Percentiles rank a stretch among this genome's conserved stretches.
phyloP scores from a whole-genome alignment of 805 yeast species.

The Candida wancherniae region DNA sequence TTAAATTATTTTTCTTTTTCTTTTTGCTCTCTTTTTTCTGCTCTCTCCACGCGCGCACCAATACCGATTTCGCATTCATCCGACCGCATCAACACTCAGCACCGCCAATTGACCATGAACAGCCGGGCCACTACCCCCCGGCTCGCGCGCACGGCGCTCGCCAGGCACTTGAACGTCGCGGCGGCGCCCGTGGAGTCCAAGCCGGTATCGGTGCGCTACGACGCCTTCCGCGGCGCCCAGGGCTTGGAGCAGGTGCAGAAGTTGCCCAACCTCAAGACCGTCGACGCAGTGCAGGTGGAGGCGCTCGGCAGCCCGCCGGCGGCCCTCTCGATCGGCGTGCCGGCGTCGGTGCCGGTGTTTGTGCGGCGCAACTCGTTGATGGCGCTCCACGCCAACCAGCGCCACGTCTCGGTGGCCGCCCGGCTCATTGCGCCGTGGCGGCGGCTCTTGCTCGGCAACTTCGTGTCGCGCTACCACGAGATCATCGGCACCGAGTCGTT shows the following conservation, averaged over 20 bases:
- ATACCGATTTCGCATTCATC: too few species aligned
- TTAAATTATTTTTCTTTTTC: too few species aligned
- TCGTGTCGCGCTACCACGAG: conserved; percentile 42
- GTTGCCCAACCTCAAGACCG: conserved; percentile 14
- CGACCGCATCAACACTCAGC: too few species aligned
- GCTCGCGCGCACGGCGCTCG: not conserved
- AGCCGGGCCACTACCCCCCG: conserved; percentile 14
- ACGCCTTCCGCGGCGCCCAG: conserved; percentile 6
- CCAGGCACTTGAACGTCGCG: not conserved
- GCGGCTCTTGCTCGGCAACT: conserved; percentile 41
- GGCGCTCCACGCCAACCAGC: conserved; percentile 37
- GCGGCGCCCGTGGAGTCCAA: conserved; percentile 7
- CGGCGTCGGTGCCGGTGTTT: conserved; percentile 55
- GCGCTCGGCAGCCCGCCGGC: conserved; percentile 48
- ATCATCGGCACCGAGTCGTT: conserved; percentile 46
- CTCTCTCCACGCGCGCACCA: too few species aligned
- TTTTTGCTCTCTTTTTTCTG: too few species aligned
- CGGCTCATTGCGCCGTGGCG: conserved; percentile 36
- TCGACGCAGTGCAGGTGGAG: conserved; percentile 27
- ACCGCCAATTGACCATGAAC: too few species aligned
- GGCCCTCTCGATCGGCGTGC: conserved; percentile 45
- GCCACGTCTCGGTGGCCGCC: conserved; percentile 14
- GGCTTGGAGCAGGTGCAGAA: conserved; percentile 13
- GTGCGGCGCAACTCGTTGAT: conserved; percentile 47
- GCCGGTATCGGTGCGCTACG: conserved; percentile 5